Percentiles rank a stretch among this genome's conserved stretches.
These are phyloP conservation scores for Colletotrichum sp. DNA, from an alignment of 2,329 filamentous ascomycete species.

Conservation along the genomic window DNA sequence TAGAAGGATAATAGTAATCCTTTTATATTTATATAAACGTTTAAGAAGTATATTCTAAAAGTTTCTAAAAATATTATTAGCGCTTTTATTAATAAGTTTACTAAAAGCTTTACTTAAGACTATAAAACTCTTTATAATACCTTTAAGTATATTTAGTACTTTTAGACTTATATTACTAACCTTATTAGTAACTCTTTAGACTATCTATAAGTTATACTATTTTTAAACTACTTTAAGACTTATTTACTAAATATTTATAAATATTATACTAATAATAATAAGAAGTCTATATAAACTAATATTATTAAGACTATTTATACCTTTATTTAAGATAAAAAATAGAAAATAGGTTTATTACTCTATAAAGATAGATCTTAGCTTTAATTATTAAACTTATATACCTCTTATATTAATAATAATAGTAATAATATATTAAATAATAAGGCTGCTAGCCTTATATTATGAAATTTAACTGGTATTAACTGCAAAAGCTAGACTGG, in stretches of 20 bases:
- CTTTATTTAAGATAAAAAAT: background rate
- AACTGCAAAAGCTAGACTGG: no score
- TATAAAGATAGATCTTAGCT: no score
- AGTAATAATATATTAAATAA: background rate
- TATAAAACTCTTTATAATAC: background rate
- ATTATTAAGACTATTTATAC: background rate
- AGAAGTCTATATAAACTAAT: background rate
- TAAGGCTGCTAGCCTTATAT: no score
- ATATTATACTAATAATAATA: background rate
- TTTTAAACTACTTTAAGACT: background rate
- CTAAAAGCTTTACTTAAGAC: background rate
- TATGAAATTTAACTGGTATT: no score
- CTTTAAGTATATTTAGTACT: background rate
- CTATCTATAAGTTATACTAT: background rate
- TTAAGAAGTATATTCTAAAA: background rate
- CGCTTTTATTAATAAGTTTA: background rate
- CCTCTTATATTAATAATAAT: background rate
- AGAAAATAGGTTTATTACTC: background rate
- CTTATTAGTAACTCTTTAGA: background rate
- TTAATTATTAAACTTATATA: background rate
- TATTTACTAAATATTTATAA: background rate
- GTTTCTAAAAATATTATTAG: background rate
- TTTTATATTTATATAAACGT: accelerated
- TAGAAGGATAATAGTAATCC: background rate
- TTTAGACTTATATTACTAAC: background rate